phyloP scores from a whole-genome alignment of 495 filamentous ascomycete species.

The Cladorrhinum samala region DNA sequence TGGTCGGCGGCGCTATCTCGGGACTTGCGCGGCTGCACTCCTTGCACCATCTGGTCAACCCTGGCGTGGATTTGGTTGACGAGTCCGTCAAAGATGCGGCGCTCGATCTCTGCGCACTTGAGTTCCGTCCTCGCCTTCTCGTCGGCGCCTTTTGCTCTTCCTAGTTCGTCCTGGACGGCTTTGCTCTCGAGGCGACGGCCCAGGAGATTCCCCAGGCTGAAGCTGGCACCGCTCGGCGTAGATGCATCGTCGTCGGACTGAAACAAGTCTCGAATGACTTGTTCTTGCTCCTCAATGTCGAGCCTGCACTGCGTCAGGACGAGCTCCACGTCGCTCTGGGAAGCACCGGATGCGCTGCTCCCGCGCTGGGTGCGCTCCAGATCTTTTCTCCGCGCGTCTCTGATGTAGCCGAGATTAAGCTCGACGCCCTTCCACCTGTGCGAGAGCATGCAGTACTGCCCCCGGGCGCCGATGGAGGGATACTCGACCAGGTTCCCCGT shows the following conservation, averaged over 20 bases:
- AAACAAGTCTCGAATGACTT: conserved; percentile 10
- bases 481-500: conserved; percentile 34
- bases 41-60: neutral
- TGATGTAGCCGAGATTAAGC: conserved; percentile 33
- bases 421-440: conserved; percentile 44
- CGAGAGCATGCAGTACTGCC: conserved; percentile 42
- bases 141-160: conserved; percentile 6
- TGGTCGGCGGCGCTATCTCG: neutral
- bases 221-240: neutral
- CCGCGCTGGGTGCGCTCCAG: conserved; percentile 7
- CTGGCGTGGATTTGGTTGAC: conserved; percentile 3
- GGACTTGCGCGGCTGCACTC: neutral
- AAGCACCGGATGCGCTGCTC: neutral
- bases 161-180: conserved; percentile 2
- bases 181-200: conserved; percentile 4
- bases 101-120: conserved; percentile 16
- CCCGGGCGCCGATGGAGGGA: conserved; percentile 22
- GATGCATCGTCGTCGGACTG: neutral
- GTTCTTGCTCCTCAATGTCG: conserved; percentile 23
- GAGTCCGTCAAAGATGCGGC: conserved; percentile 9
- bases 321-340: conserved; percentile 14
- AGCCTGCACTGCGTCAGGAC: conserved; percentile 16
- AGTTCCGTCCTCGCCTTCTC: conserved; percentile 6
- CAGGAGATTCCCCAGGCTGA: conserved; percentile 6
- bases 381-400: conserved; percentile 8